These are phyloP conservation scores for Craspedostauros australis DNA, from an alignment of 108 stramenopile species.

Conservation along the genomic window DNA sequence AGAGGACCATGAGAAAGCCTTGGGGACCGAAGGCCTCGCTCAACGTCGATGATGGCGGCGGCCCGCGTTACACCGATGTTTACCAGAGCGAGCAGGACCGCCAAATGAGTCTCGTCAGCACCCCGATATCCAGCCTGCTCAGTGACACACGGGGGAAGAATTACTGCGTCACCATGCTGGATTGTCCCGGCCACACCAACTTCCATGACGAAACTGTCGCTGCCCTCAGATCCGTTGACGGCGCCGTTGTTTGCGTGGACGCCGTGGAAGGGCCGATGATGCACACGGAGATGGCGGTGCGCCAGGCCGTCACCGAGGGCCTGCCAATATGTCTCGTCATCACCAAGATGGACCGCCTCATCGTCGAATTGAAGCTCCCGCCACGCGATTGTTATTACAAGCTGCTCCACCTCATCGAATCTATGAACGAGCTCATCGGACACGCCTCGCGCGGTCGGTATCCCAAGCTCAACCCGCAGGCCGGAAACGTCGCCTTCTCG, in stretches of 20 bases:
- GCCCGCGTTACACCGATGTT: slow-evolving; percentile 78
- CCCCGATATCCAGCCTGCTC: slow-evolving; percentile 79
- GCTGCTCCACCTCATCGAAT: slow-evolving; percentile 82
- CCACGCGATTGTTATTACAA: slow-evolving; percentile 96
- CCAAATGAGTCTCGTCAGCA: slow-evolving; percentile 86
- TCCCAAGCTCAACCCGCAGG: slow-evolving; percentile 63
- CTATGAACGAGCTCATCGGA: slow-evolving; percentile 71
- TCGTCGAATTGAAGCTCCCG: slow-evolving; percentile 93
- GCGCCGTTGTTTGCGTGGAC: slow-evolving; percentile 91
- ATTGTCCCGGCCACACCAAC: slow-evolving; percentile 93
- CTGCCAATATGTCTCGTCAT: slow-evolving; percentile 78
- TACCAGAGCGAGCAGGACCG: slow-evolving; percentile 90
- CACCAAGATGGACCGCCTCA: slow-evolving; percentile 94
- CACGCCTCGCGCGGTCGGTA: slow-evolving; percentile 62
- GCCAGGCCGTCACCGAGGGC: slow-evolving; percentile 75
- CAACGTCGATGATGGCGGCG: slow-evolving; percentile 30
- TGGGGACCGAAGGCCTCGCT: slow-evolving; percentile 26
- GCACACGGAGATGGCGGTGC: slow-evolving; percentile 84
- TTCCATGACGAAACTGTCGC: slow-evolving; percentile 95
- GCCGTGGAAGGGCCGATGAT: slow-evolving; percentile 95
- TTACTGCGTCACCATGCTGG: slow-evolving; percentile 82
- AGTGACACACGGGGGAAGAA: slow-evolving; percentile 87
- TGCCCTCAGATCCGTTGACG: slow-evolving; percentile 80
- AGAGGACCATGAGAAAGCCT: slow-evolving; percentile 39
- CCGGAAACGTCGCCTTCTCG: slow-evolving; percentile 90